Percentiles rank a stretch among this genome's conserved stretches.
These are phyloP conservation scores for Ambrosiella cleistominuta DNA, from an alignment of 2,329 filamentous ascomycete species.

Conservation along the genomic window DNA sequence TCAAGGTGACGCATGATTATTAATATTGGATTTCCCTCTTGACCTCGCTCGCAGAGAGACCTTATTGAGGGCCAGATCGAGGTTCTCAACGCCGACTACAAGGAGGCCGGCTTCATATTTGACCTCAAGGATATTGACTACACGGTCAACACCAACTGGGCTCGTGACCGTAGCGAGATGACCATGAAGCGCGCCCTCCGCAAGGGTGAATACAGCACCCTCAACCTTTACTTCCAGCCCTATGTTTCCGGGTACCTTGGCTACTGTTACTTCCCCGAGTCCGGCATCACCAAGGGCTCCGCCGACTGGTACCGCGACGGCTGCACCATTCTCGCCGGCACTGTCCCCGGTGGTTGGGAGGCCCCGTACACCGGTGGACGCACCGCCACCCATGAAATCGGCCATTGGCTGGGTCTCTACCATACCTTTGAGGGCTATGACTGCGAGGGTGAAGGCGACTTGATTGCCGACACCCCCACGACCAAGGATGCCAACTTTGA, in stretches of 20 bases:
- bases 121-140: slow-evolving; percentile 25
- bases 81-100: slow-evolving; percentile 28
- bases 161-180: slow-evolving; percentile 22
- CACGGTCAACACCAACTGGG: slow-evolving; percentile 31
- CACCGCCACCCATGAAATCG: slow-evolving; percentile 25
- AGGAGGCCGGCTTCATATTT: slow-evolving; percentile 27
- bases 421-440: slow-evolving; percentile 29
- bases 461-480: slow-evolving; percentile 25
- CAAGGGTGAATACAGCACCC: slow-evolving; percentile 26
- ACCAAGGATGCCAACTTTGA: slow-evolving; percentile 19
- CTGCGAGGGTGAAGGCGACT: slow-evolving; percentile 22
- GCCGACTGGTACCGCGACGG: slow-evolving; percentile 23
- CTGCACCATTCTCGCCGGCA: slow-evolving; percentile 23
- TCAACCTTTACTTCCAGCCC: slow-evolving; percentile 23
- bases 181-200: slow-evolving; percentile 29
- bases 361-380: slow-evolving; percentile 21
- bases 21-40: neutral
- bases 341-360: slow-evolving; percentile 22
- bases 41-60: slow-evolving; percentile 17
- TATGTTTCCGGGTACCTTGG: slow-evolving; percentile 23
- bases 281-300: slow-evolving; percentile 18
- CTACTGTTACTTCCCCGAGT: slow-evolving; percentile 30
- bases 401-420: slow-evolving; percentile 31
- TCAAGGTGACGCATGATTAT: neutral
- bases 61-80: slow-evolving; percentile 25